Percentiles rank a stretch among this genome's conserved stretches.
Evolutionary conservation across 2,329 filamentous ascomycete species (phyloP).

Genomic region (Penicillium decumbens): DNA sequence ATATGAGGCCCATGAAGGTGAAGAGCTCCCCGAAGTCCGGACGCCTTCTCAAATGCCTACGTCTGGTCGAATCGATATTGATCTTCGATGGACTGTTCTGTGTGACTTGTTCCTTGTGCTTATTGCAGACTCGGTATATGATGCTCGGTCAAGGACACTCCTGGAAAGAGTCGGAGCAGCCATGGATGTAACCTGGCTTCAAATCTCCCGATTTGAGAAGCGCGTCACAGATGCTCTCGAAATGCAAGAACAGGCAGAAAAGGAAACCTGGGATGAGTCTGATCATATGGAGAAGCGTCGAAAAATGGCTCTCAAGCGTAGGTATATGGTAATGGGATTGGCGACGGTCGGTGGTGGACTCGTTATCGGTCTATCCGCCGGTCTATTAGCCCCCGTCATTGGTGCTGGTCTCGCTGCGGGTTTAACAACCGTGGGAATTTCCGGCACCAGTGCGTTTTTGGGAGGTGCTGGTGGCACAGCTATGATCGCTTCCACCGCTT

Average conservation of each 20-base stretch:
- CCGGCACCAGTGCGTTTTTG: conserved; percentile 81
- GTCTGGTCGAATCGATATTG: conserved; percentile 84
- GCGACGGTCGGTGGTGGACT: conserved; percentile 92
- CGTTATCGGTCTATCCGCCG: conserved; percentile 91
- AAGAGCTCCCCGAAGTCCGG: conserved; percentile 72
- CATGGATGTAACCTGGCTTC: conserved; percentile 79
- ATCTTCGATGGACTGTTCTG: conserved; percentile 92
- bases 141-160: conserved; percentile 77
- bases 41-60: conserved; percentile 77
- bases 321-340: conserved; percentile 92
- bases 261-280: conserved; percentile 97
- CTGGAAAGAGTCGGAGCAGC: conserved; percentile 77
- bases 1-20: conserved; percentile 59
- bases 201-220: conserved; percentile 96
- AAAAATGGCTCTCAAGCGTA: conserved; percentile 73
- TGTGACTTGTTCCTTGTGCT: conserved; percentile 93
- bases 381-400: conserved; percentile 85
- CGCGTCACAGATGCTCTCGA: conserved; percentile 93
- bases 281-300: conserved; percentile 84
- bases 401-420: conserved; percentile 90
- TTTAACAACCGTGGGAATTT: conserved; percentile 89
- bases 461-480: conserved; percentile 89
- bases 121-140: conserved; percentile 94
- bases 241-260: conserved; percentile 91
- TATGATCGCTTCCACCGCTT: conserved; percentile 85